Conservation (phyloP, 2,329 filamentous ascomycete genomes). For the Dactylellina sp. region DNA sequence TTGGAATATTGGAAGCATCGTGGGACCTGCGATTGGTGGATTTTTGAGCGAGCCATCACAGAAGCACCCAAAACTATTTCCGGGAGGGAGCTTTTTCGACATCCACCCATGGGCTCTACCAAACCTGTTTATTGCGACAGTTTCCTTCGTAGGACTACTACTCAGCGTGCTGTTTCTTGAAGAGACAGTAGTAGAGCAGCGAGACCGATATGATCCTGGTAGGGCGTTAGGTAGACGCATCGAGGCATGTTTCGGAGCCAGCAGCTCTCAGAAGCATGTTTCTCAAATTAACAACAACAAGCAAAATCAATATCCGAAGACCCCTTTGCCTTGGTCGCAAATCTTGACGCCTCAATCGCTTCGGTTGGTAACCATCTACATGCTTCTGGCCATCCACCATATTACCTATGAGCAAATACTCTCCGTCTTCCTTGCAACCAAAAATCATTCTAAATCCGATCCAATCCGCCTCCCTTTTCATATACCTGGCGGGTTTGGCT, state of each 20-base stretch:
- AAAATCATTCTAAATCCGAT: conserved; percentile 69
- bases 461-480: conserved; percentile 67
- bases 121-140: conserved; percentile 78
- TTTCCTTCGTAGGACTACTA: conserved; percentile 82
- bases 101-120: conserved; percentile 85
- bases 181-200: conserved; percentile 83
- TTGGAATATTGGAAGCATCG: conserved; percentile 87
- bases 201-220: conserved; percentile 73
- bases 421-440: conserved; percentile 87
- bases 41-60: conserved; percentile 83
- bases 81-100: conserved; percentile 75
- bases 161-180: conserved; percentile 82
- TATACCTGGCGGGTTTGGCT: conserved; percentile 83
- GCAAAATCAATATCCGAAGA: conserved; percentile 62
- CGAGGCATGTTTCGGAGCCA: conserved; percentile 5
- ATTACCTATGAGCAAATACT: conserved; percentile 88
- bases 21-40: conserved; percentile 87
- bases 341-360: conserved; percentile 80
- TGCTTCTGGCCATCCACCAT: conserved; percentile 81
- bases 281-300: too few species aligned
- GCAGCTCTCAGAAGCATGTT: conserved; percentile 7
- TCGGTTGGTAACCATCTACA: conserved; percentile 81
- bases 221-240: too few species aligned
- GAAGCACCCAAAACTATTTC: conserved; percentile 78
- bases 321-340: conserved; percentile 68